These are phyloP conservation scores for Coniferiporia sulphurascens DNA, from an alignment of 1,284 basidiomycete genomes.

Conservation along the genomic window DNA sequence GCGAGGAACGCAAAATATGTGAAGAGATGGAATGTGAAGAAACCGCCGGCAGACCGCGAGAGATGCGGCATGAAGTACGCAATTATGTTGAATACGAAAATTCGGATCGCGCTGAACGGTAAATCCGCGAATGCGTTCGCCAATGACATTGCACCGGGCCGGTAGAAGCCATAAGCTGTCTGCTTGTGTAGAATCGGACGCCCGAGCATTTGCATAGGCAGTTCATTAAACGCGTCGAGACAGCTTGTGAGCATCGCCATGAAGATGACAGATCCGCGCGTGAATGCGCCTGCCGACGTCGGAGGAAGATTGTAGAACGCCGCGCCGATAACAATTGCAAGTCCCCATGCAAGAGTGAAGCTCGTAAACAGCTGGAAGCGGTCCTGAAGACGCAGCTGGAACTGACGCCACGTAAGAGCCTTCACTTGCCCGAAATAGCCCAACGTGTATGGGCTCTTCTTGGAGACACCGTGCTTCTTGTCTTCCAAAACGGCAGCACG, in stretches of 20 bases:
- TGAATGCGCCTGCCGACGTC: constrained; percentile 80
- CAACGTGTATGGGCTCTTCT: constrained; percentile 85
- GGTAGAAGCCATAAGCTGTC: constrained; percentile 79
- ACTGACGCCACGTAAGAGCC: constrained; percentile 71
- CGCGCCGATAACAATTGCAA: constrained; percentile 77
- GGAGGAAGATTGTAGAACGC: constrained; percentile 70
- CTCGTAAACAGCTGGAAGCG: constrained; percentile 76
- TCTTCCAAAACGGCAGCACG: constrained; percentile 69
- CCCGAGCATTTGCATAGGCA: constrained; percentile 70
- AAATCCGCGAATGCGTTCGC: constrained; percentile 75
- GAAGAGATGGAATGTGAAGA: constrained; percentile 71
- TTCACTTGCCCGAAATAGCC: constrained; percentile 72
- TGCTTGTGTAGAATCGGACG: constrained; percentile 65
- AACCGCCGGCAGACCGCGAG: constrained; percentile 54
- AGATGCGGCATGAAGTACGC: constrained; percentile 75
- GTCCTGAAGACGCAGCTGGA: constrained; percentile 78
- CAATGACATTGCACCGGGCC: constrained; percentile 68
- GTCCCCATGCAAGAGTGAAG: constrained; percentile 48
- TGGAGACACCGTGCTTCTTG: constrained; percentile 80
- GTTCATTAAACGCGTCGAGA: constrained; percentile 76
- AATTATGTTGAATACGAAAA: constrained; percentile 64
- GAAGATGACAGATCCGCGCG: constrained; percentile 83
- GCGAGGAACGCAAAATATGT: constrained; percentile 53
- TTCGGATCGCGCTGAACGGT: constrained; percentile 63
- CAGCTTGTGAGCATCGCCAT: constrained; percentile 65